Conservation (phyloP, 495 filamentous ascomycete species). For the Daldinia grandis region DNA sequence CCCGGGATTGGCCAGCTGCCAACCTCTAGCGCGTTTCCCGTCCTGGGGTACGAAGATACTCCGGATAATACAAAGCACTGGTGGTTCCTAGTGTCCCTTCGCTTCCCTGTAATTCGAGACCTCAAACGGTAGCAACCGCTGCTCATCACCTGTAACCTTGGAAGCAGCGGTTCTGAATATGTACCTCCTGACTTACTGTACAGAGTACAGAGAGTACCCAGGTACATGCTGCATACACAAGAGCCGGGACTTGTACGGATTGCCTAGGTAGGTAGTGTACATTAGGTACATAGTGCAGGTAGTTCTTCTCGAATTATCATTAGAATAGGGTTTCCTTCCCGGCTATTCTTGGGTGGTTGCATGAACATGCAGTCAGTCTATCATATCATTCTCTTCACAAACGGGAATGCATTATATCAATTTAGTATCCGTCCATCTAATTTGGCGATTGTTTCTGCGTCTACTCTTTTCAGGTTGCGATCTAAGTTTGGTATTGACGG, state of each 20-base stretch:
- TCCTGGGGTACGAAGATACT: constrained; percentile 20
- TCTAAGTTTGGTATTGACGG: neutral
- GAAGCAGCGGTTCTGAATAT: neutral
- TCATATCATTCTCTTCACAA: constrained; percentile 22
- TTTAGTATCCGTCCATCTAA: constrained; percentile 5
- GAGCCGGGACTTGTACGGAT: constrained; percentile 2
- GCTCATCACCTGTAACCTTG: constrained; percentile 4
- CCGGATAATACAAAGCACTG: constrained; percentile 8
- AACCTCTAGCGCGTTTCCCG: constrained; percentile 6
- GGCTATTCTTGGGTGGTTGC: constrained; percentile 28
- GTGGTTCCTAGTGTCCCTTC: constrained; percentile 4
- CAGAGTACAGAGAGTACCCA: too few relatives aligned
- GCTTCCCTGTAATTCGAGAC: constrained; percentile 6
- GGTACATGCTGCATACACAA: neutral
- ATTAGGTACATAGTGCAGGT: neutral
- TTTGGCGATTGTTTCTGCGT: neutral
- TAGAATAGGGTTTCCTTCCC: constrained; percentile 13
- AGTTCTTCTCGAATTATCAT: constrained; percentile 21
- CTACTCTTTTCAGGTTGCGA: neutral
- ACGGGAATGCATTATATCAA: constrained; percentile 22
- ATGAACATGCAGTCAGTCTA: constrained; percentile 16
- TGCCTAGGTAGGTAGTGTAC: too few relatives aligned
- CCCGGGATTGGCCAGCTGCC: neutral
- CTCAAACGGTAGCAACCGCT: constrained; percentile 4
- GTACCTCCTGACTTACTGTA: neutral